Percentiles rank a stretch among this genome's conserved stretches.
phyloP scores from a whole-genome alignment of 225 moss, liverwort and hornwort genomes.

The Neckera pumila region DNA sequence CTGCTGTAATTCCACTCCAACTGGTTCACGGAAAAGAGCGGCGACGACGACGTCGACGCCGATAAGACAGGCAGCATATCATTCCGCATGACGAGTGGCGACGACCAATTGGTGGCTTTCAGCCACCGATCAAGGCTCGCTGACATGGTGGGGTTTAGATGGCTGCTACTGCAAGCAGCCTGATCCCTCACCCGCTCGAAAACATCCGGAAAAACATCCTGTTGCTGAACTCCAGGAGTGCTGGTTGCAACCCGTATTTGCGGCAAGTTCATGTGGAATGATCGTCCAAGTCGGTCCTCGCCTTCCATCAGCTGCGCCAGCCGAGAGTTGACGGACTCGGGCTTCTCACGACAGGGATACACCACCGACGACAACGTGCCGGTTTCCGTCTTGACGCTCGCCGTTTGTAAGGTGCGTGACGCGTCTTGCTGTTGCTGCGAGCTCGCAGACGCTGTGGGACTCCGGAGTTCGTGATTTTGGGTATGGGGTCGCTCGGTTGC shows the following conservation, averaged over 20 bases:
- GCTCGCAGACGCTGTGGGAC: neutral
- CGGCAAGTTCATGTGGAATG: neutral
- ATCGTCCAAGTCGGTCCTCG: neutral
- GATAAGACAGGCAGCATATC: neutral
- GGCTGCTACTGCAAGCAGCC: neutral
- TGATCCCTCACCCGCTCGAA: neutral
- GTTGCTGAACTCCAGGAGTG: neutral
- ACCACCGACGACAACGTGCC: neutral
- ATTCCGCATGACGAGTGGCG: neutral
- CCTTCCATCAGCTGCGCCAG: neutral
- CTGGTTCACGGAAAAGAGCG: neutral
- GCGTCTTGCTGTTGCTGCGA: neutral
- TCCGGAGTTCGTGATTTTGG: neutral
- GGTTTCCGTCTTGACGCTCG: constrained; percentile 1
- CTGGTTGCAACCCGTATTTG: neutral
- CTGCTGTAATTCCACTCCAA: neutral
- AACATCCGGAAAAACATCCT: neutral
- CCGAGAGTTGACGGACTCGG: neutral
- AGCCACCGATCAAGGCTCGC: constrained; percentile 13
- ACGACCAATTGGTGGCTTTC: constrained; percentile 7
- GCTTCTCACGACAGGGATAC: neutral
- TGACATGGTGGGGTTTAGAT: neutral
- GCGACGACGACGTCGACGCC: neutral
- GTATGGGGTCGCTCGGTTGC: neutral
- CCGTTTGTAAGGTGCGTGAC: neutral